phyloP scores from a whole-genome alignment of 768 basidiomycete species.

The Crassisporium funariophilum region DNA sequence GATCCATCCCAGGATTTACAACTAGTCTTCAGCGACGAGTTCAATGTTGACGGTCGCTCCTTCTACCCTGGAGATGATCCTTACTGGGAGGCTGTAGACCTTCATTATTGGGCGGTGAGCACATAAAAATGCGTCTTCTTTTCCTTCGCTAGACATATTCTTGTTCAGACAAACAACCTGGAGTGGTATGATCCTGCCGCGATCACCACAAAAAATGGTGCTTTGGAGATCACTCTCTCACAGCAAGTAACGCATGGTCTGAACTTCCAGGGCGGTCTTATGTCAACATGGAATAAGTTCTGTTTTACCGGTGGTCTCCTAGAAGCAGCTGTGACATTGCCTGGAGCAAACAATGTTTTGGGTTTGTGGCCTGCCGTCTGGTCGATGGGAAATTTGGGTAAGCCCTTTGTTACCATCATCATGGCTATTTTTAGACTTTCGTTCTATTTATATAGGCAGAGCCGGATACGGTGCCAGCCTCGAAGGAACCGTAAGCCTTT shows the following conservation, averaged over 20 bases:
- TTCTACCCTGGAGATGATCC: slow-evolving; percentile 91
- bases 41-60: slow-evolving; percentile 74
- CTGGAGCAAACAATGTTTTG: slow-evolving; percentile 62
- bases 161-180: slow-evolving; percentile 61
- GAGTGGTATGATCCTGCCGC: slow-evolving; percentile 92
- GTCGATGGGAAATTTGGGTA: slow-evolving; percentile 80
- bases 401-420: slow-evolving; percentile 7
- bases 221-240: slow-evolving; percentile 73
- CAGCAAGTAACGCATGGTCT: slow-evolving; percentile 69
- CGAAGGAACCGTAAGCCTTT: slow-evolving; percentile 64
- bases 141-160: background rate
- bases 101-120: slow-evolving; percentile 74
- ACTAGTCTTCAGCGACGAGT: slow-evolving; percentile 89
- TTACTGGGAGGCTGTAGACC: slow-evolving; percentile 83
- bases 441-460: slow-evolving; percentile 47
- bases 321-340: slow-evolving; percentile 66
- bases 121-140: slow-evolving; percentile 2
- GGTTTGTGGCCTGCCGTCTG: slow-evolving; percentile 83
- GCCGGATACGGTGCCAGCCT: slow-evolving; percentile 87
- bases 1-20: slow-evolving; percentile 57
- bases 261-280: slow-evolving; percentile 71
- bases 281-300: slow-evolving; percentile 85
- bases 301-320: slow-evolving; percentile 91
- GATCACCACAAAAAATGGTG: slow-evolving; percentile 72
- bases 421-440: slow-evolving; percentile 4